Evolutionary conservation across 805 yeast genomes (phyloP).

Genomic region (Barnettozyma populi): DNA sequence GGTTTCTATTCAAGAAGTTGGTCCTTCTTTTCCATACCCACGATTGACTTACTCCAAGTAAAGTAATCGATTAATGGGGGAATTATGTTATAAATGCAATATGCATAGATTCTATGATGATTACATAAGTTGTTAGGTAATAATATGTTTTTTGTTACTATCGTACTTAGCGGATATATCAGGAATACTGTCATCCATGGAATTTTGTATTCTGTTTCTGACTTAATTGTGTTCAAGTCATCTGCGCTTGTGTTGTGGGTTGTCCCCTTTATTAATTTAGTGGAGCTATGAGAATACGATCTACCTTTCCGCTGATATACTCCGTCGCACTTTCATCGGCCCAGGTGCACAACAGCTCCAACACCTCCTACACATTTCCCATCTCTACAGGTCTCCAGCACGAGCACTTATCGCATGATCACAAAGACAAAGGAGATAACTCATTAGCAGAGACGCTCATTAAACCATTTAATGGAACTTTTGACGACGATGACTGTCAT

Average conservation of each 20-base stretch:
- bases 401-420: background rate
- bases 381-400: background rate
- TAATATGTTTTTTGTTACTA: background rate
- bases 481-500: slow-evolving; percentile 14
- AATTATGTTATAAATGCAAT: no score
- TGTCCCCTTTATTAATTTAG: no score
- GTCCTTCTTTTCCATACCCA: slow-evolving; percentile 80
- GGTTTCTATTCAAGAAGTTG: slow-evolving; percentile 84
- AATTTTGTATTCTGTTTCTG: no score
- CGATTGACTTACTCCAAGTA: slow-evolving; percentile 18
- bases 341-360: background rate
- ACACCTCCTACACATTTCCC: background rate
- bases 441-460: background rate
- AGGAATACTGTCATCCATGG: background rate
- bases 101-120: background rate
- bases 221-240: no score
- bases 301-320: background rate
- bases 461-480: background rate
- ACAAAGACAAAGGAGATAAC: background rate
- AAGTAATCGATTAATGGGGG: no score
- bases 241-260: no score
- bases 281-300: background rate
- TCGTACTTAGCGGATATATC: background rate
- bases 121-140: background rate
- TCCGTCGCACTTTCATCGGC: background rate